These are phyloP conservation scores for Melampsora americana DNA, from an alignment of 1,284 basidiomycete species.

Conservation along the genomic window DNA sequence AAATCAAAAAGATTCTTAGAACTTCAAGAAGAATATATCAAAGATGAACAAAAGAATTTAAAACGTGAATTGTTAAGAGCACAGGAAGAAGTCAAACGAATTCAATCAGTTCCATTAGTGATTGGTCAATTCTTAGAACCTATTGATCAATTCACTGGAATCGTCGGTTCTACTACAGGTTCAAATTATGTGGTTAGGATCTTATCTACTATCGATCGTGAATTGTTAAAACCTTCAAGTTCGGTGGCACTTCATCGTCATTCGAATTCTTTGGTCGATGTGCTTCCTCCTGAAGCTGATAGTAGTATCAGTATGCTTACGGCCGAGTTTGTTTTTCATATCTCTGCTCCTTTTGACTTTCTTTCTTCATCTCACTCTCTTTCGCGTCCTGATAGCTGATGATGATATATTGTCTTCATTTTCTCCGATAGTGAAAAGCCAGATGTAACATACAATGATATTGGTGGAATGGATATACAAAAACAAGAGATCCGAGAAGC, in stretches of 20 bases:
- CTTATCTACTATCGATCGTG: conserved; percentile 92
- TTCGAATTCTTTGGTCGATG: conserved; percentile 97
- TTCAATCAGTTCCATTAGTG: conserved; percentile 98
- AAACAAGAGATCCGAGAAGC: conserved; percentile 84
- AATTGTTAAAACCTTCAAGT: conserved; percentile 92
- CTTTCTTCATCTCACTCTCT: too few relatives aligned
- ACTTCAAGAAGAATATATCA: conserved; percentile 85
- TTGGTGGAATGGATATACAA: conserved; percentile 85
- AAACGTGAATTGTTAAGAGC: conserved; percentile 96
- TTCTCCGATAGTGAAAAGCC: not conserved
- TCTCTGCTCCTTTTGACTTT: not conserved
- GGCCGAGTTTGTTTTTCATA: conserved; percentile 59
- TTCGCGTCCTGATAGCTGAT: not conserved
- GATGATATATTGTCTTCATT: too few relatives aligned
- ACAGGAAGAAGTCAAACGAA: conserved; percentile 98
- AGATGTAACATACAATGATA: conserved; percentile 59
- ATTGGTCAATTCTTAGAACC: conserved; percentile 99
- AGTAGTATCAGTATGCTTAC: conserved; percentile 92
- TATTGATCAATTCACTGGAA: conserved; percentile 95
- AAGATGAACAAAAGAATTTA: conserved; percentile 96
- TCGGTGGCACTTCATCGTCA: conserved; percentile 97
- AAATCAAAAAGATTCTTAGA: conserved; percentile 68
- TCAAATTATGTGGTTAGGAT: conserved; percentile 99
- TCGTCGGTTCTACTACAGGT: conserved; percentile 96
- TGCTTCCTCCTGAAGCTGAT: conserved; percentile 96